These are phyloP conservation scores for Citrullus mucosospermus DNA, from an alignment of 306 rosid genomes.

Conservation along the genomic window DNA sequence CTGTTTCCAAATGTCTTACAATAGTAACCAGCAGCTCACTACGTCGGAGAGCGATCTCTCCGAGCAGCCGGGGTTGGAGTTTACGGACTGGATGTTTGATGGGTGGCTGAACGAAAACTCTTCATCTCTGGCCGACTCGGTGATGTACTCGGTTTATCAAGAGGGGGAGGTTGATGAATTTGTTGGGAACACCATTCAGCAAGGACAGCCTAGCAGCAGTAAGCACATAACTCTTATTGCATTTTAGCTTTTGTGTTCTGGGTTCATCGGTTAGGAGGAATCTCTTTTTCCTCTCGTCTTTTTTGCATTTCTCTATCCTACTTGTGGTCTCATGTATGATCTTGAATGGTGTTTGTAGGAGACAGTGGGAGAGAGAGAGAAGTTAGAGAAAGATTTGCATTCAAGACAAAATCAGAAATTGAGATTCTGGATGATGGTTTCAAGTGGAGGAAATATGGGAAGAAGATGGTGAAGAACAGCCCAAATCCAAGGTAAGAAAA, in stretches of 20 bases:
- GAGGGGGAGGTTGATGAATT: slow-evolving; percentile 15
- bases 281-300: neutral
- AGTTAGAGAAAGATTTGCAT: slow-evolving; percentile 35
- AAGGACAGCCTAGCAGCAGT: slow-evolving; percentile 31
- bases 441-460: slow-evolving; percentile 94
- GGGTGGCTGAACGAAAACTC: slow-evolving; percentile 31
- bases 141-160: slow-evolving; percentile 15
- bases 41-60: slow-evolving; percentile 18
- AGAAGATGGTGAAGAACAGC: slow-evolving; percentile 87
- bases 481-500: slow-evolving; percentile 68
- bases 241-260: neutral
- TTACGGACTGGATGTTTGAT: slow-evolving; percentile 35
- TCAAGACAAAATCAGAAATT: slow-evolving; percentile 62
- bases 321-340: neutral
- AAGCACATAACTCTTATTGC: slow-evolving; percentile 14
- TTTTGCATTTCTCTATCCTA: too few species aligned
- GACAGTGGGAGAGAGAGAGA: slow-evolving; percentile 24
- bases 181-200: slow-evolving; percentile 27
- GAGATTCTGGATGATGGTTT: slow-evolving; percentile 75
- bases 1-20: slow-evolving; percentile 32
- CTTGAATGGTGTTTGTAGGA: slow-evolving; percentile 15
- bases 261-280: neutral
- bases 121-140: slow-evolving; percentile 15
- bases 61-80: slow-evolving; percentile 23
- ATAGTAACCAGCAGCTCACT: slow-evolving; percentile 11